These are phyloP conservation scores for Boehmeria nivea DNA, from an alignment of 306 rosid species.

Conservation along the genomic window DNA sequence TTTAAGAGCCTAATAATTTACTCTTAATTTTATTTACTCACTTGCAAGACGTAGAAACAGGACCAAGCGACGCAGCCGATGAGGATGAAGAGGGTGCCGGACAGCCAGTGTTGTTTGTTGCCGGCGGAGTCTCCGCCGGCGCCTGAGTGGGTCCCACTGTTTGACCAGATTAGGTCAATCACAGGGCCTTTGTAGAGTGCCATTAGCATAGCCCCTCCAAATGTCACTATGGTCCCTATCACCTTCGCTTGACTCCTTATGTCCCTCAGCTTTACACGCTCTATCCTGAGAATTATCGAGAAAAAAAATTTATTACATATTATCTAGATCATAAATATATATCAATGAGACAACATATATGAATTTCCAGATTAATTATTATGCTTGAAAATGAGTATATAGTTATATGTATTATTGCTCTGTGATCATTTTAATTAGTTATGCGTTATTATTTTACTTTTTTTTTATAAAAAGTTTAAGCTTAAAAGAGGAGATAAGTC, in stretches of 20 bases:
- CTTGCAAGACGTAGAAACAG: slow-evolving; percentile 55
- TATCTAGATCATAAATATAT: neutral
- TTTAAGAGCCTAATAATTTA: no score
- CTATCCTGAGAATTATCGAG: slow-evolving; percentile 36
- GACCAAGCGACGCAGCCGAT: slow-evolving; percentile 68
- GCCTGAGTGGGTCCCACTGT: slow-evolving; percentile 16
- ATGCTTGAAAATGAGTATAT: no score
- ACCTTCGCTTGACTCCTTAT: slow-evolving; percentile 36
- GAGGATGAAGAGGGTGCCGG: slow-evolving; percentile 54
- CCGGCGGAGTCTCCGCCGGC: slow-evolving; percentile 14
- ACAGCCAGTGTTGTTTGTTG: slow-evolving; percentile 31
- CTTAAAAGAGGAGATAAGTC: no score
- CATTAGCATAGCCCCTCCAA: slow-evolving; percentile 61
- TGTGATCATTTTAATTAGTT: no score
- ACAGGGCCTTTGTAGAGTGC: slow-evolving; percentile 73
- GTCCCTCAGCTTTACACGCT: slow-evolving; percentile 27
- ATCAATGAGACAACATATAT: neutral
- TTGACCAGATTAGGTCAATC: slow-evolving; percentile 30
- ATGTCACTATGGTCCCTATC: slow-evolving; percentile 39
- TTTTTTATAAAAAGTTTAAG: no score
- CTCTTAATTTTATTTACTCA: slow-evolving; percentile 5
- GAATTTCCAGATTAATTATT: no score
- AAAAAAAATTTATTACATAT: no score
- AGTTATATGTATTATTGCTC: no score
- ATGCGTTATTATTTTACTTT: no score